Evolutionary conservation across 2,329 filamentous ascomycete genomes (phyloP).

Genomic region (Claviceps maximensis): DNA sequence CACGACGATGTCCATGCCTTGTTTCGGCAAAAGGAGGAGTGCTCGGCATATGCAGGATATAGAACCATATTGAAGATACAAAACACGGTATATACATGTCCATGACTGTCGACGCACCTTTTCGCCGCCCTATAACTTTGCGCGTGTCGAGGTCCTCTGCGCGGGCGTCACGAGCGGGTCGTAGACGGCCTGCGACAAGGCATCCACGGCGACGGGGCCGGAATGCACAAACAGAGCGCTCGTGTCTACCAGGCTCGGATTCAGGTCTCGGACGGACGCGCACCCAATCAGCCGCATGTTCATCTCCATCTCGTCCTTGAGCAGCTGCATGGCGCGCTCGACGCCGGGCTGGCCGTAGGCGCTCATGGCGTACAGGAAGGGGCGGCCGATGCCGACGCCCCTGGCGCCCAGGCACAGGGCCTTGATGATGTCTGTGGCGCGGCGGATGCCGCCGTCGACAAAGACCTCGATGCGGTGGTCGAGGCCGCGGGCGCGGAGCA

Average conservation of each 20-base stretch:
- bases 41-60: too few species aligned
- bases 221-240: constrained; percentile 49
- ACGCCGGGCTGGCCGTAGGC: constrained; percentile 81
- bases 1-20: too few species aligned
- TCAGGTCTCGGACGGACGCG: constrained; percentile 60
- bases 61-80: too few species aligned
- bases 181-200: constrained; percentile 35
- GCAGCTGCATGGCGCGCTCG: constrained; percentile 78
- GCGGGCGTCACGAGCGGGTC: constrained; percentile 39
- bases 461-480: constrained; percentile 74
- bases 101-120: too few species aligned
- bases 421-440: constrained; percentile 91
- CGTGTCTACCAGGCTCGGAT: constrained; percentile 67
- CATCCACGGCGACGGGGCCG: constrained; percentile 34
- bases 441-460: constrained; percentile 79
- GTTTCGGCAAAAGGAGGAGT: too few species aligned
- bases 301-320: constrained; percentile 98
- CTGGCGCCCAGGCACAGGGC: constrained; percentile 83
- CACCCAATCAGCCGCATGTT: constrained; percentile 91
- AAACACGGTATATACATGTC: not conserved
- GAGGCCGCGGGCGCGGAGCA: constrained; percentile 59
- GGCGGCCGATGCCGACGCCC: constrained; percentile 85
- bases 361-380: constrained; percentile 93
- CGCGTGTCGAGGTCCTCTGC: constrained; percentile 30
- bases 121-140: constrained; percentile 27